Conservation (phyloP, 345 rosid genomes). For the Triadica sebifera region DNA sequence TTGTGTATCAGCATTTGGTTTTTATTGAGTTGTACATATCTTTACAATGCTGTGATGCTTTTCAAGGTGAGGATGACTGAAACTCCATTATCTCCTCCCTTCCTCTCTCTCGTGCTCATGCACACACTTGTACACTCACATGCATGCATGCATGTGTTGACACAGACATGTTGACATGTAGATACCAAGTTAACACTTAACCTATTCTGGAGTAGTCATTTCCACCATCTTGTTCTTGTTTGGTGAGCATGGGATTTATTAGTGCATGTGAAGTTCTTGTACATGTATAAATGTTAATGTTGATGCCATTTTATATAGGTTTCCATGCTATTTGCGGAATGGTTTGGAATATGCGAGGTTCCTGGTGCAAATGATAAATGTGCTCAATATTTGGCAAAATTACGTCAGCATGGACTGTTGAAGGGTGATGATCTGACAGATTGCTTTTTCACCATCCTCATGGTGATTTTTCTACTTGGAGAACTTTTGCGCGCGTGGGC, state of each 20-base stretch:
- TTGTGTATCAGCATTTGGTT: background rate
- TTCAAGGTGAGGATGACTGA: background rate
- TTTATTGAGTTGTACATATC: background rate
- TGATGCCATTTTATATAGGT: conserved; percentile 43
- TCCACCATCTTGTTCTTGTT: background rate
- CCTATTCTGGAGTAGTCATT: too few species aligned
- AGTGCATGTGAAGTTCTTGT: background rate
- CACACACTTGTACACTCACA: too few species aligned
- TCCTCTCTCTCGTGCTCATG: background rate
- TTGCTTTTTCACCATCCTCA: conserved; percentile 73
- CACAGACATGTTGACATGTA: too few species aligned
- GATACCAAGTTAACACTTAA: too few species aligned
- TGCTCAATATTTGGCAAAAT: conserved; percentile 24
- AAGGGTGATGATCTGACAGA: conserved; percentile 86
- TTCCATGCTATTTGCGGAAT: conserved; percentile 60
- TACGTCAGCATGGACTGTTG: conserved; percentile 77
- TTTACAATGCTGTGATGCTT: background rate
- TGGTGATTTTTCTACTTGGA: conserved; percentile 35
- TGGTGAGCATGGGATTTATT: background rate
- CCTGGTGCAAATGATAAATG: conserved; percentile 62
- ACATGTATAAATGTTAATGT: background rate
- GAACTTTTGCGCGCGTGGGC: too few species aligned
- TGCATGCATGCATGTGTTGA: background rate
- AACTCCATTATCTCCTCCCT: background rate
- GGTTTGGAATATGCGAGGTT: conserved; percentile 78